Evolutionary conservation across 306 rosid species (phyloP), one percentile per base, ranked within the genome.

Genomic region (Herpetospermum pedunculosum): DNA sequence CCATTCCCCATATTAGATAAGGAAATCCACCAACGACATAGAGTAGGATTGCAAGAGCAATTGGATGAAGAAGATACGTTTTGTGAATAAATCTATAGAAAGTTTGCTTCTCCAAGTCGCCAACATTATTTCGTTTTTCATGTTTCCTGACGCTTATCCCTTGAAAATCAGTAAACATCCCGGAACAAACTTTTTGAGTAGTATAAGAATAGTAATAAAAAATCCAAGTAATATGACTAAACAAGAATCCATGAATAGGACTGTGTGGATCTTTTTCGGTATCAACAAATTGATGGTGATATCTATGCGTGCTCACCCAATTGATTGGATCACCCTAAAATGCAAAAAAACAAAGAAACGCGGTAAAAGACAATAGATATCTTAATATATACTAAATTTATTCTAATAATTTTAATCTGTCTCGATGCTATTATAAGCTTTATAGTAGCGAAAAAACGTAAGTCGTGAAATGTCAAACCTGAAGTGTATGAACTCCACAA

Each of bases 291-390:
- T 30, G 64, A 15, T 57, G 64, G 4, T 57, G 64, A 81, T 83
- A 90, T 70, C 98, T 87, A 71, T 92, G 98, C 18, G 90, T 84
- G 79, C 96, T 90, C 49, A 92, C 98, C 96, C 96, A 47, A 29
- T 4, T 0, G 21, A 57, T 57, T 14, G 64, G 64, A 57, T 57
- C 64, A 15, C 38, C 64, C 64, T 57, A 26, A 47, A 47, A 4
- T 5, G 0, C 0, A 5, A 1, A 47, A 47, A 47, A 5, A n/a
- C n/a, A n/a, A n/a, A n/a, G n/a, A n/a, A n/a, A n/a, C n/a, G n/a
- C n/a, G n/a, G n/a, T n/a, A n/a, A n/a, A n/a, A n/a, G n/a, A n/a
- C n/a, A n/a, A n/a, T n/a, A n/a, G n/a, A n/a, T n/a, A n/a, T n/a
- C n/a, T n/a, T n/a, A n/a, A n/a, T n/a, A n/a, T n/a, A n/a, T n/a